Base-by-base conservation (phyloP, 768 basidiomycete genomes). In the Pisolithus orientalis region DNA sequence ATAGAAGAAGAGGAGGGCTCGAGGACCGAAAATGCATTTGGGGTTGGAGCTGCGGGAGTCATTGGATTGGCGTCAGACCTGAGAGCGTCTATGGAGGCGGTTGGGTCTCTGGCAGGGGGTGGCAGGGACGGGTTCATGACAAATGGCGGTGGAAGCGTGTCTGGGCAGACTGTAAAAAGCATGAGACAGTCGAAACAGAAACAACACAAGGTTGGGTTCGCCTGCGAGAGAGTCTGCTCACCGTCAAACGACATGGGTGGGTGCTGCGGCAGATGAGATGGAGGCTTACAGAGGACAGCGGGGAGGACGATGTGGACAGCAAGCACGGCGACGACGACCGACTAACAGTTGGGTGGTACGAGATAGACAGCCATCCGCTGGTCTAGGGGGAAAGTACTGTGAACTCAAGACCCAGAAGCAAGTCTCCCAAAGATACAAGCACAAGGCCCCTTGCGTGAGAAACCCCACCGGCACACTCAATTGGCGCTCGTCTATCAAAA, bases 331-430 rank as follows among this genome's bases (percentile, higher is more conserved):
- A 40, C 31, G 50, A 51, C 62, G 45, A 59, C 38, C 52, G 57
- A 57, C 52, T 52, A 43, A 51, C 29, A 52, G 43, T 27, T 39
- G 47, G 49, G 45, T 14, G 25, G 37, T 28, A 40, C 37, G 34
- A 42, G 44, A 45, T 46, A 11, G 50, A 44, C 4, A 49, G 56
- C 46, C 37, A 47, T 47, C 34, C 46, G 46, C 31, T 21, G 34
- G 55, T 53, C 63, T 65, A 63, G 29, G 53, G 53, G 47, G 39
- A 46, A 56, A 44, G 57, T 39, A 29, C 38, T 43, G 42, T 45
- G 49, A 49, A 37, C 45, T 43, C 44, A 53, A 16, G 37, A 38
- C 39, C 17, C 39, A 17, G 17, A 40, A 38, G 8, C 37, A 38
- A 9, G 37, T 42, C n/a, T 42, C 24, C 14, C 40, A 42, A 8